Base-by-base conservation (phyloP, 768 basidiomycete species). In the Suillus subaureus region DNA sequence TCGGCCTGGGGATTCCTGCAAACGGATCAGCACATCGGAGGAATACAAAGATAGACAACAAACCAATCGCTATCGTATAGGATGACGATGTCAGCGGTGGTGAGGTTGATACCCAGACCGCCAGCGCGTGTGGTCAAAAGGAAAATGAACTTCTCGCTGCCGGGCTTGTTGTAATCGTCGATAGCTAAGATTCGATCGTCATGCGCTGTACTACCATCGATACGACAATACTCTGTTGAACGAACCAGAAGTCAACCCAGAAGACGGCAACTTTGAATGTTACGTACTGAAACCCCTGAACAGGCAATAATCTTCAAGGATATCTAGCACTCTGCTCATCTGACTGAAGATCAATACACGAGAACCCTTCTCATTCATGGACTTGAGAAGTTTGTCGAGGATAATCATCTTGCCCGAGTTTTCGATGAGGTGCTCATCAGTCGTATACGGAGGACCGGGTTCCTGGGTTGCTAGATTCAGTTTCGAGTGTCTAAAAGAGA, bases 261-360 rank as follows among this genome's bases (percentile, higher is more conserved):
- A 61, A 37, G 31, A 33, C 43, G 49, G 4, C 15, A 9, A n/a
- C 23, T 61, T 1, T 26, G 28, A 8, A 26, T 39, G 37, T 4
- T 6, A 81, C 94, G 61, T 72, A 97, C 97, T 89, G 79, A 92
- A 96, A 64, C 80, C 79, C 55, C 96, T 82, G 82, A 98, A 99
- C 66, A 97, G 81, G 77, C 96, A 98, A 77, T 96, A 99, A 74
- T 99, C 97, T 75, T 99, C 97, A 54, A 99, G 77, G 65, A 99
- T 99, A 77, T 99, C 97, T 16, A 98, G 84, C 65, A 99, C 93
- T n/a, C 97, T 90, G 78, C 94, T 96, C 97, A 99, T 99, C 78
- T 99, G 97, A 71, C 94, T 97, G 82, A 99, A 99, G 67, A 99
- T 97, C 69, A 98, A 86, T 4, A 96, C 93, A 9, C 97, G 87